A percentile compares a stretch with the other conserved stretches of the same genome.
Conservation (phyloP, 768 basidiomycete genomes). For the Hemileccinum impolitum region DNA sequence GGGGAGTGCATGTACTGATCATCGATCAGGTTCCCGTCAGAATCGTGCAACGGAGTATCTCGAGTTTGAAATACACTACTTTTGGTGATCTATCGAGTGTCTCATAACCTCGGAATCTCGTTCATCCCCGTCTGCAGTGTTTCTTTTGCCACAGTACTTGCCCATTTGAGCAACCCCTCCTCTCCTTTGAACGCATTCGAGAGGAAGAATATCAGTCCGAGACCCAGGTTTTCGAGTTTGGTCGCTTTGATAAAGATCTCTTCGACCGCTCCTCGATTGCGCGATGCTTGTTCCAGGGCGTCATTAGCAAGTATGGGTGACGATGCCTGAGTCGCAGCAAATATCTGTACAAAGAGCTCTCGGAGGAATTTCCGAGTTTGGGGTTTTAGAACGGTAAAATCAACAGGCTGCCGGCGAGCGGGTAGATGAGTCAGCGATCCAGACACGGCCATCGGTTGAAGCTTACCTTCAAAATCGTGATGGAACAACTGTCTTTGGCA, state of each 20-base stretch:
- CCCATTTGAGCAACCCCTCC: conserved; percentile 61
- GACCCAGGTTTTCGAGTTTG: conserved; percentile 59
- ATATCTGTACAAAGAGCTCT: conserved; percentile 64
- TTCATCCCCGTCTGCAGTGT: conserved; percentile 65
- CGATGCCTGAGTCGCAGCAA: conserved; percentile 70
- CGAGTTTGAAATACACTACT: not conserved
- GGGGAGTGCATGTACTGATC: too few relatives aligned
- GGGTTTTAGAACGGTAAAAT: conserved; percentile 73
- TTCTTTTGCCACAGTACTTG: conserved; percentile 61
- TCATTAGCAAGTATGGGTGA: conserved; percentile 56
- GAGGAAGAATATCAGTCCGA: conserved; percentile 76
- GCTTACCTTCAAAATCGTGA: conserved; percentile 80
- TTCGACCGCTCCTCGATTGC: conserved; percentile 63
- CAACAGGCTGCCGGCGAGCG: conserved; percentile 67
- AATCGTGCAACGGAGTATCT: too few relatives aligned
- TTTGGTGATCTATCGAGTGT: not conserved
- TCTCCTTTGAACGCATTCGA: conserved; percentile 40
- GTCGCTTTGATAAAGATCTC: conserved; percentile 77
- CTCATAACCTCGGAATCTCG: conserved; percentile 37
- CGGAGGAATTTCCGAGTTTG: conserved; percentile 64
- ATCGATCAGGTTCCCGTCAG: too few relatives aligned
- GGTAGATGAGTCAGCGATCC: not conserved
- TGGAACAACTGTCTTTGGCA: conserved; percentile 71
- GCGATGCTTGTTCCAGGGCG: conserved; percentile 36
- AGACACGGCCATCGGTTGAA: not conserved